Base-by-base conservation (phyloP, 257 asterid genomes). In the Dorcoceras hygrometricum region DNA sequence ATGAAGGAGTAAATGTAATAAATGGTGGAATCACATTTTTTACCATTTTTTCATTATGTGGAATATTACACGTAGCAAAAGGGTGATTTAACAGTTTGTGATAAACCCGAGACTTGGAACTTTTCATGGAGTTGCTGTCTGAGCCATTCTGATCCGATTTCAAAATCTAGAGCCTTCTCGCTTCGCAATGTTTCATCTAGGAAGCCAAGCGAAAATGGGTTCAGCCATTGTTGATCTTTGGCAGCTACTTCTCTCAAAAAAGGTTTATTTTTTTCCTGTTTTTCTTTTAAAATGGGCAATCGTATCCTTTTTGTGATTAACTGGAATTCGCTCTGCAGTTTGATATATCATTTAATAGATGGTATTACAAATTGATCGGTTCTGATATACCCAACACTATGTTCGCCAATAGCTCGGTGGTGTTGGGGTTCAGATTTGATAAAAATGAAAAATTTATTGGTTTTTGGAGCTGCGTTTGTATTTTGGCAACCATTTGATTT, bases 141-240 rank as follows among this genome's bases (percentile, higher is more conserved):
- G 19, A 43, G 19, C 51, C 51, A 43, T 14, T 43, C 51, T 12
- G 51, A 43, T 14, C 19, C 7, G 51, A 14, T 43, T 43, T 43
- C 51, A 43, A 43, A 14, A 12, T 43, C 19, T 43, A 39, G 3
- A 11, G 12, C 50, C 50, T 39, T 5, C 50, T 39, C 8, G 50
- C 18, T 43, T 43, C 51, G 19, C 19, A 43, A 43, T 43, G 51
- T 14, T 43, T 43, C 51, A 4, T 43, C 51, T 43, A 1, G 0
- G 2, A 5, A 43, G 51, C 51, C 51, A 43, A 43, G 0, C 1
- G 43, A 64, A 55, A 72, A 84, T 82, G 87, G 83, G 72, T 4
- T 79, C 62, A 7, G 72, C 81, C 18, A 62, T 84, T 12, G 0
- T 57, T 11, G 79, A 82, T 65, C 77, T 87, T 23, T 84, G 80